Base-by-base conservation (phyloP, 148 eudicot genomes). In the Euryodendron excelsum region DNA sequence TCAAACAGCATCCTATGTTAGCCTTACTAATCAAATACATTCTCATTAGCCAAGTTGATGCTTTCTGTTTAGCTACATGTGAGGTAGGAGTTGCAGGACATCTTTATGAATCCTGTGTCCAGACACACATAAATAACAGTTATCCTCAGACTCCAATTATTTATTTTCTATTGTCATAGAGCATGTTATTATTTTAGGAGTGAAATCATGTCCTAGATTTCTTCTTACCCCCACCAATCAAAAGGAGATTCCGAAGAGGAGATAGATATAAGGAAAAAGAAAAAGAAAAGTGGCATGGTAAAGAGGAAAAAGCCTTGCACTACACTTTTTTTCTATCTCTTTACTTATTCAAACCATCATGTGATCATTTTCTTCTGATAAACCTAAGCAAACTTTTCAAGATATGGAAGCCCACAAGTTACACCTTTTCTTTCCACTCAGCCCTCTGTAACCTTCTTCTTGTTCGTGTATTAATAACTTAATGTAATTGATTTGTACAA, bases 201-300 rank as follows among this genome's bases (percentile, higher is more conserved):
- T 63, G 36, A 78, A 41, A 75, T 80, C 61, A 74, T 80, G 31
- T 75, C 74, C 55, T 41, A 59, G 37, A 55, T 58, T 59, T 75
- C 66, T 58, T 5, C 15, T 47, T 33, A 67, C 21, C 62, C 75
- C 41, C 68, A 80, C 80, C 71, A 60, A 61, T 70, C 76, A 81
- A 75, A 68, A 80, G 75, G 56, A 75, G 83, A 80, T 80, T 80
- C 79, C 50, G 69, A 58, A 68, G 53, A 67, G 74, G 34, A 50
- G 37, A 70, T 37, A 68, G 33, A 60, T 53, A 23, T 4, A 55
- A 41, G n/a, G 25, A 11, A 18, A 36, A 75, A 69, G 66, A 34
- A 25, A 76, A 60, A 61, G 14, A 45, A 36, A 70, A 61, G 79
- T 25, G 8, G 53, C 65, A 47, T 5, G 15, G 5, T 31, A 39